Base-by-base conservation (phyloP, 345 rosid species). In the Diplotaxis tenuifolia region DNA sequence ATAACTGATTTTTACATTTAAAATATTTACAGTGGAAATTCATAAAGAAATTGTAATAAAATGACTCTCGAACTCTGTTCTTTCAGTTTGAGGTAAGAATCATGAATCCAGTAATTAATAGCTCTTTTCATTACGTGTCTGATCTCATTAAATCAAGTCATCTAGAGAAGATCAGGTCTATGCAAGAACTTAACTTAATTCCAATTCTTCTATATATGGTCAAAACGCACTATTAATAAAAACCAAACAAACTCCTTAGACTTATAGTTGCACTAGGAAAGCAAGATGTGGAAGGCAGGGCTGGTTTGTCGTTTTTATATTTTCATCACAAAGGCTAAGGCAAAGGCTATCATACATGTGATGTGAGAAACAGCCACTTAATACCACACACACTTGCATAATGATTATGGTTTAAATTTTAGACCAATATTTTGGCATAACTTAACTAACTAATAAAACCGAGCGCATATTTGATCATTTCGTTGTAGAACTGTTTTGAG, bases 361-460 rank as follows among this genome's bases (percentile, higher is more conserved):
- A 42, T n/a, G 50, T 14, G 50, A n/a, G 49, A 42, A 72, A 32
- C 75, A 68, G 57, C 74, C 86, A 81, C 86, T 82, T 67, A 15
- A 45, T 9, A 29, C 68, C 52, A 31, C 56, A 62, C 49, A 71
- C 40, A 65, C 75, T 76, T 16, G 68, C 75, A 50, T 22, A 57
- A 38, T 68, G 38, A 50, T 19, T 50, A 19, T 9, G 22, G 12
- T 50, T 50, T 54, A 73, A 62, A n/a, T n/a, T n/a, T n/a, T n/a
- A n/a, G 10, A 73, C 47, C 59, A 42, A 42, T 11, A 1, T 42
- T 73, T 38, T 64, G 21, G 12, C 25, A 31, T 70, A 14, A 36
- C 9, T 15, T 6, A 72, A 20, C 47, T 62, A 22, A 54, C 36
- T 21, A 16, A 14, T 22, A 32, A 58, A 59, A 61, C 67, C 10